phyloP scores from a whole-genome alignment of 768 basidiomycete species.

The Leucogyrophana mollusca region DNA sequence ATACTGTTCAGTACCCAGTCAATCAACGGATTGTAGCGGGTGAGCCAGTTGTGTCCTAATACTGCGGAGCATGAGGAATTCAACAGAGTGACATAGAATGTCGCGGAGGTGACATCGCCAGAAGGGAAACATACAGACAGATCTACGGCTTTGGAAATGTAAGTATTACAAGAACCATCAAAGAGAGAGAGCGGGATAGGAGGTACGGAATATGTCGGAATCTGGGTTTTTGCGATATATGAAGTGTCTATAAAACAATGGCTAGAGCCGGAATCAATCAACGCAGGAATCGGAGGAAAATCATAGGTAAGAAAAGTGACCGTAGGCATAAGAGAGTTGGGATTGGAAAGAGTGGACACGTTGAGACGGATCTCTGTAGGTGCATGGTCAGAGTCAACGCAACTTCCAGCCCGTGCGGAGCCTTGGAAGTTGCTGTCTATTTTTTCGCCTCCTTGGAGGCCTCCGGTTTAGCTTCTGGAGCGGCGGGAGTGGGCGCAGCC shows the following conservation, averaged over 20 bases:
- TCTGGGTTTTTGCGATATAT: too few species aligned
- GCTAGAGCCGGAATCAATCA: not conserved
- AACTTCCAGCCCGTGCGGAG: not conserved
- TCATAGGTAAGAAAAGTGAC: not conserved
- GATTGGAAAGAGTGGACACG: not conserved
- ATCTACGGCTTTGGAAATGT: too few species aligned
- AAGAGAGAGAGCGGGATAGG: too few species aligned
- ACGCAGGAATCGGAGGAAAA: not conserved
- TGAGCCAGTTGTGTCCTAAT: too few species aligned
- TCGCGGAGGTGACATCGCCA: not conserved
- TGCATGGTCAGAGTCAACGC: not conserved
- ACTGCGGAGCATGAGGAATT: conserved; percentile 2
- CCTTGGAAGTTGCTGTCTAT: not conserved
- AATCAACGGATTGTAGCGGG: conserved; percentile 20
- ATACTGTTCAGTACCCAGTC: conserved; percentile 14
- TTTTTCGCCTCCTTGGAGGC: conserved; percentile 4
- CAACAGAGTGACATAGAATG: conserved; percentile 7
- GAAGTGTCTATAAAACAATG: too few species aligned
- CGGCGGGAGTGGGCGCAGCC: too few species aligned
- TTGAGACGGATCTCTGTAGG: conserved; percentile 2
- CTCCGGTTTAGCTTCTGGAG: not conserved
- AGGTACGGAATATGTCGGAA: not conserved
- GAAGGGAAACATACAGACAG: not conserved
- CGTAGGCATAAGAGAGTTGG: too few species aligned
- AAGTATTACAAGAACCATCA: too few species aligned